Evolutionary conservation across 192 early-diverging fungal genomes (phyloP).

Genomic region (Rhizophagus sp.): DNA sequence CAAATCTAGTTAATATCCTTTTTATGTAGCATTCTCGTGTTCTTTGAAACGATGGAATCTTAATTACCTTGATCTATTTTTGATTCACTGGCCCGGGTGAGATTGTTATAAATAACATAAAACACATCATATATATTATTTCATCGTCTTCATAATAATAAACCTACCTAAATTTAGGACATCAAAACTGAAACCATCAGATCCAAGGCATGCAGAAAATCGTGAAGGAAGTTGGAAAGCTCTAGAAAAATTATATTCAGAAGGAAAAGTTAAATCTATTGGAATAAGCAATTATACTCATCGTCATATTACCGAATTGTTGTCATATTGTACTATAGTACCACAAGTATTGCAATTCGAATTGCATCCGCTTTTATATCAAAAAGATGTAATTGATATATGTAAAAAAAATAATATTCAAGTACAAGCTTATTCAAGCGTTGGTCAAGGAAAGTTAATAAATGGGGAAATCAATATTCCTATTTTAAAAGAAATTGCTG

Average conservation of each 20-base stretch:
- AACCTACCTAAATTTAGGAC: constrained; percentile 27
- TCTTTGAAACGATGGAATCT: constrained; percentile 61
- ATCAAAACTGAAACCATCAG: constrained; percentile 39
- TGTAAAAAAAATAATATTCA: constrained; percentile 58
- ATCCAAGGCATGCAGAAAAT: constrained; percentile 50
- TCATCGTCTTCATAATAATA: constrained; percentile 7
- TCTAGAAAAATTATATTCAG: constrained; percentile 60
- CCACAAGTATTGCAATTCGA: constrained; percentile 76
- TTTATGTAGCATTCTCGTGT: constrained; percentile 47
- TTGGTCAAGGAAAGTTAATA: constrained; percentile 59
- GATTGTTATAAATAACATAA: neutral
- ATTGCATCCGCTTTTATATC: constrained; percentile 63
- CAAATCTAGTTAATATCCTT: neutral
- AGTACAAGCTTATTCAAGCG: constrained; percentile 71
- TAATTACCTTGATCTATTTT: constrained; percentile 72
- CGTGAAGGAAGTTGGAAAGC: constrained; percentile 63
- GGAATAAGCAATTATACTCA: constrained; percentile 75
- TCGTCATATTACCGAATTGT: constrained; percentile 58
- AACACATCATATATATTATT: neutral
- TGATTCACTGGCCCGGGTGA: constrained; percentile 81
- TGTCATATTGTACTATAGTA: constrained; percentile 49
- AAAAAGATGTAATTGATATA: constrained; percentile 56
- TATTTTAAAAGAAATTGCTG: neutral
- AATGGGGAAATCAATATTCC: constrained; percentile 24
- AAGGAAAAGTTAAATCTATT: constrained; percentile 61